phyloP scores from a whole-genome alignment of 1,139 yeast species.

The Pichia sp. region DNA sequence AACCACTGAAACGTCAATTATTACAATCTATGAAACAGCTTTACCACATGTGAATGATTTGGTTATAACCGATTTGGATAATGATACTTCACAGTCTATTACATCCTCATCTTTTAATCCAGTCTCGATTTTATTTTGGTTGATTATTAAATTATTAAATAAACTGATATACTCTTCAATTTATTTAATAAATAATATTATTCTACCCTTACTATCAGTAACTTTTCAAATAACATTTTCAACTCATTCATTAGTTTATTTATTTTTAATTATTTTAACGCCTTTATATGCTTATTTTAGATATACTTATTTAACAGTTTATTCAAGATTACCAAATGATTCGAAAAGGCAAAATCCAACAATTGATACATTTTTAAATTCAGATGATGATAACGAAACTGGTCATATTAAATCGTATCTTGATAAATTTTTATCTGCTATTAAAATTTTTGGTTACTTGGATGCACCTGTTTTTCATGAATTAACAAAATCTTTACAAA shows the following conservation, averaged over 20 bases:
- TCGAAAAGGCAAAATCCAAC: constrained; percentile 39
- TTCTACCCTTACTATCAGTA: constrained; percentile 21
- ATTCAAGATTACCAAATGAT: constrained; percentile 47
- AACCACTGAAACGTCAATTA: too few relatives aligned
- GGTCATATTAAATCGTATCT: constrained; percentile 52
- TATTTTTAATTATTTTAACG: constrained; percentile 19
- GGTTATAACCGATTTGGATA: not conserved
- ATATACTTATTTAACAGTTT: constrained; percentile 44
- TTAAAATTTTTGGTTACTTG: constrained; percentile 87
- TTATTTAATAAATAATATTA: constrained; percentile 18
- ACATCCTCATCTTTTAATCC: not conserved
- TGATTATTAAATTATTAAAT: constrained; percentile 15
- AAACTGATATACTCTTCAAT: constrained; percentile 13
- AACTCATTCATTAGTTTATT: constrained; percentile 23
- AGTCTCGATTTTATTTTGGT: constrained; percentile 18
- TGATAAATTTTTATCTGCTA: constrained; percentile 85
- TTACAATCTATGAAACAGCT: too few relatives aligned
- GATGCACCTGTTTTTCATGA: constrained; percentile 91
- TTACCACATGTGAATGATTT: not conserved
- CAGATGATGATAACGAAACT: constrained; percentile 29
- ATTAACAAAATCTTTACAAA: constrained; percentile 83
- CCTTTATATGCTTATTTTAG: constrained; percentile 38
- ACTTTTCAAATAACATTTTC: constrained; percentile 27
- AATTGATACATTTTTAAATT: constrained; percentile 37
- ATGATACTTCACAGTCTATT: not conserved